Evolutionary conservation across 257 asterid genomes (phyloP).

Genomic region (Solanum clarkiae): DNA sequence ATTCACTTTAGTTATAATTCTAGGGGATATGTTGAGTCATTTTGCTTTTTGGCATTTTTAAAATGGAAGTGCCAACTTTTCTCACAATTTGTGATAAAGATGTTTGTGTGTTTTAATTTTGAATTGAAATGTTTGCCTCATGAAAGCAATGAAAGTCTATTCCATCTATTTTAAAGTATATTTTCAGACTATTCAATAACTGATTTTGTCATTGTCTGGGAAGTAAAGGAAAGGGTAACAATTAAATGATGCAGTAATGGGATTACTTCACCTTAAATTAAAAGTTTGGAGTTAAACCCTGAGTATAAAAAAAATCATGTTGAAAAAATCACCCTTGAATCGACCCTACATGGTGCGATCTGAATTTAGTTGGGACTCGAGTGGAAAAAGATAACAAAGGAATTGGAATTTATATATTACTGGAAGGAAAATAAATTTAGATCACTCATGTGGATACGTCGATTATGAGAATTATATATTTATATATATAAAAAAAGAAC

Average conservation of each 20-base stretch:
- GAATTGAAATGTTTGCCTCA: neutral
- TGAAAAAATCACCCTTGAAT: too few species aligned
- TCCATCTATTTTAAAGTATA: neutral
- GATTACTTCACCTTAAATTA: too few species aligned
- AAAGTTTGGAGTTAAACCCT: fast-evolving
- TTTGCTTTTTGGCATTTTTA: neutral
- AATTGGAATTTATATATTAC: neutral
- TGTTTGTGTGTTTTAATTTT: neutral
- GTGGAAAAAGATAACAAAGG: too few species aligned
- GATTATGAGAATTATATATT: neutral
- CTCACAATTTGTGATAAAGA: neutral
- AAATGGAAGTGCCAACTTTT: neutral
- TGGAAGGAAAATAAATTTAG: neutral
- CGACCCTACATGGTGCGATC: fast-evolving
- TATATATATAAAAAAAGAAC: too few species aligned
- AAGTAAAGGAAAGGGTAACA: neutral
- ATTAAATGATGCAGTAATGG: too few species aligned
- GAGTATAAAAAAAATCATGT: too few species aligned
- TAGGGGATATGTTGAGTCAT: neutral
- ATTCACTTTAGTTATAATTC: neutral
- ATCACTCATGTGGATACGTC: neutral
- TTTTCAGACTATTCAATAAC: neutral
- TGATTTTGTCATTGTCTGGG: neutral
- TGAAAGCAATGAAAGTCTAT: neutral
- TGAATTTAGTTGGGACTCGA: too few species aligned